phyloP scores from a whole-genome alignment of 192 early-diverging fungal genomes.

The Pilobolus umbonatus region DNA sequence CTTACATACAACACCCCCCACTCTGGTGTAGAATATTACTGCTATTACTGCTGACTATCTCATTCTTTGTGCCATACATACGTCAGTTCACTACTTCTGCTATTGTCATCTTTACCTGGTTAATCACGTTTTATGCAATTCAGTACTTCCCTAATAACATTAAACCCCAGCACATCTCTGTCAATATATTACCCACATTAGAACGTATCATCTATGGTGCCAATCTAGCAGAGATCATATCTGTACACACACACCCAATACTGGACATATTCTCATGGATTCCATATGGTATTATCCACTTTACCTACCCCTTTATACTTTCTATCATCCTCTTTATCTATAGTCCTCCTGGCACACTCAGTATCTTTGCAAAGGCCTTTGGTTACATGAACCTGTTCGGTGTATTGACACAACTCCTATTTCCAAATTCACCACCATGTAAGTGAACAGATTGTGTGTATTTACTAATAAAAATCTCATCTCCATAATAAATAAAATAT shows the following conservation, averaged over 20 bases:
- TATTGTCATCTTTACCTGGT: slow-evolving; percentile 52
- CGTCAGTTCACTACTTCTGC: slow-evolving; percentile 48
- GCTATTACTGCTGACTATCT: neutral
- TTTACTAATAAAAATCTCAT: neutral
- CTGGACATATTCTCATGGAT: slow-evolving; percentile 64
- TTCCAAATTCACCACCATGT: slow-evolving; percentile 69
- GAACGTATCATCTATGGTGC: slow-evolving; percentile 67
- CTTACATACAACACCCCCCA: slow-evolving; percentile 36
- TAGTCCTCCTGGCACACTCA: slow-evolving; percentile 45
- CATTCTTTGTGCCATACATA: slow-evolving; percentile 31
- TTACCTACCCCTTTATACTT: slow-evolving; percentile 58
- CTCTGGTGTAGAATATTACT: slow-evolving; percentile 17
- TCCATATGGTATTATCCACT: slow-evolving; percentile 73
- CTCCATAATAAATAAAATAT: neutral
- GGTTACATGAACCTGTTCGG: slow-evolving; percentile 66
- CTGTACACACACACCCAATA: slow-evolving; percentile 41
- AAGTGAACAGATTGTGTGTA: slow-evolving; percentile 17
- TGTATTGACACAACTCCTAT: slow-evolving; percentile 61
- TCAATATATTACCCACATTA: slow-evolving; percentile 57
- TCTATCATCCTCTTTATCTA: slow-evolving; percentile 40
- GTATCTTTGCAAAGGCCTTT: slow-evolving; percentile 55
- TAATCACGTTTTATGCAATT: slow-evolving; percentile 51
- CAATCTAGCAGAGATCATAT: slow-evolving; percentile 57
- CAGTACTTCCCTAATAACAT: slow-evolving; percentile 44
- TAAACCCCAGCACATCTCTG: slow-evolving; percentile 57